Evolutionary conservation across 345 rosid species (phyloP).

Genomic region (Arabis hirsuta): DNA sequence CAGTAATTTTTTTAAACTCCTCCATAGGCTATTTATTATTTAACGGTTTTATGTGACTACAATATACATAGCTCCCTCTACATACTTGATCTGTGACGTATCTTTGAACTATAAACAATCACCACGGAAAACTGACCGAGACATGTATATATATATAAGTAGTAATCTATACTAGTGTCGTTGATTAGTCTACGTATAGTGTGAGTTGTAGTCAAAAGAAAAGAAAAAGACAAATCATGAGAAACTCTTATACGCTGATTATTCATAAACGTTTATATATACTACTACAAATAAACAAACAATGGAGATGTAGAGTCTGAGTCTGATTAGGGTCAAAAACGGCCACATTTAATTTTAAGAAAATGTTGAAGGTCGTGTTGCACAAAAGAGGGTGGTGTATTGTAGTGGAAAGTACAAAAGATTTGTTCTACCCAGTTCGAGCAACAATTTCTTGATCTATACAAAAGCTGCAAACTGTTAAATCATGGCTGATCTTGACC

Average conservation of each 20-base stretch:
- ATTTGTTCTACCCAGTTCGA: conserved; percentile 43
- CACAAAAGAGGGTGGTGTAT: conserved; percentile 40
- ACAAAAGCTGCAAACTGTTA: conserved; percentile 46
- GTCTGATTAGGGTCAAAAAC: conserved; percentile 27
- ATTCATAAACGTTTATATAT: conserved; percentile 4
- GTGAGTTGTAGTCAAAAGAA: not conserved
- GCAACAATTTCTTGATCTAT: conserved; percentile 47
- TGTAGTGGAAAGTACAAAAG: conserved; percentile 40
- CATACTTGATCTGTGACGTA: not conserved
- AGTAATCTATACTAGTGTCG: conserved; percentile 2
- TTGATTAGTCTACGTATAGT: not conserved
- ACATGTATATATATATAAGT: not conserved
- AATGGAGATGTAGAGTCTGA: conserved; percentile 9
- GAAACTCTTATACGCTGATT: conserved; percentile 19
- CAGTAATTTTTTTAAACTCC: conserved; percentile 2
- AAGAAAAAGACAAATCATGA: not conserved
- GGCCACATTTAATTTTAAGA: conserved; percentile 14
- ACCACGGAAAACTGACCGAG: not conserved
- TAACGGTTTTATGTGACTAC: conserved; percentile 17
- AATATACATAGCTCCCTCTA: not conserved
- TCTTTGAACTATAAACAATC: conserved; percentile 8
- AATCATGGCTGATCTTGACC: conserved; percentile 46
- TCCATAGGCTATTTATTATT: not conserved
- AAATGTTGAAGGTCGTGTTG: conserved; percentile 36
- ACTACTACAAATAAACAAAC: conserved; percentile 13